Evolutionary conservation across 768 basidiomycete species (phyloP).

Genomic region (Tylopilus felleus): DNA sequence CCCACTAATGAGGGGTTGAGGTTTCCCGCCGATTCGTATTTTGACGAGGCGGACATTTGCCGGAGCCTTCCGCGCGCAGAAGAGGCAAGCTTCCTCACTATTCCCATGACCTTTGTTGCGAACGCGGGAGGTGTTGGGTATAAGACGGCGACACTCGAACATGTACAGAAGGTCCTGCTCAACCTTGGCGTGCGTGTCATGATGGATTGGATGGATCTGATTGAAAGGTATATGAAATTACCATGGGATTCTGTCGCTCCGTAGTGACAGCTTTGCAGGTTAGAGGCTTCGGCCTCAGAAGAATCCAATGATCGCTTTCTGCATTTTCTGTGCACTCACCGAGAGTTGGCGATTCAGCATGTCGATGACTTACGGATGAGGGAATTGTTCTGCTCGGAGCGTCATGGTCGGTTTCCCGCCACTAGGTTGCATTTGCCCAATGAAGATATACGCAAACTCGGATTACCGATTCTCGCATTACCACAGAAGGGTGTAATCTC

Average conservation of each 20-base stretch:
- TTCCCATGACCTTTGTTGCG: neutral
- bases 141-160: neutral
- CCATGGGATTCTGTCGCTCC: conserved; percentile 40
- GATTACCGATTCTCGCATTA: conserved; percentile 67
- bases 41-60: conserved; percentile 81
- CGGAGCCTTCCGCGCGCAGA: conserved; percentile 12
- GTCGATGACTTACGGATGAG: neutral
- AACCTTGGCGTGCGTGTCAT: conserved; percentile 36
- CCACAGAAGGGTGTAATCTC: neutral
- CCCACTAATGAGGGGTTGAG: conserved; percentile 75
- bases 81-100: neutral
- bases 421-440: conserved; percentile 79
- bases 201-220: conserved; percentile 9
- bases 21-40: conserved; percentile 69
- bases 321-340: too few species aligned
- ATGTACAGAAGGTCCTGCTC: conserved; percentile 2
- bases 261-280: neutral
- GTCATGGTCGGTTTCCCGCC: conserved; percentile 1
- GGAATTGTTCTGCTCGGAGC: conserved; percentile 7
- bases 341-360: neutral
- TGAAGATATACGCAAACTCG: conserved; percentile 60
- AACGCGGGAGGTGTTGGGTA: neutral
- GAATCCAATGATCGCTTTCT: conserved; percentile 31
- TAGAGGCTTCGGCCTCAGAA: conserved; percentile 7
- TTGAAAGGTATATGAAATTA: conserved; percentile 29